Percentiles rank a stretch among this genome's conserved stretches.
phyloP scores from a whole-genome alignment of 345 rosid species.

The Populus pruinosa region DNA sequence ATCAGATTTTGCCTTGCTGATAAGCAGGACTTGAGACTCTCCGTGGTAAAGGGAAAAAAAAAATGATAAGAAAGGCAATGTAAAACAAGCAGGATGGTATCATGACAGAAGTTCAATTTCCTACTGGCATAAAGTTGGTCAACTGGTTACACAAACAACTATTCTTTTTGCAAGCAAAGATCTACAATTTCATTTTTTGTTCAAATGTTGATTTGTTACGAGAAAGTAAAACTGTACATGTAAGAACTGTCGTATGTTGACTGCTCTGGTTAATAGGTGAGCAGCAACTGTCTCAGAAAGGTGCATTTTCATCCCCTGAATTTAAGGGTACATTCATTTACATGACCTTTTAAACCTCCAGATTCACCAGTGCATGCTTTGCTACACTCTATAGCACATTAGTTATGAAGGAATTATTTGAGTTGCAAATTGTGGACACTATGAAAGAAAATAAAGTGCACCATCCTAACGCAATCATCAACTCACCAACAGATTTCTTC shows the following conservation, averaged over 20 bases:
- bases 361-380: neutral
- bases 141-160: no score
- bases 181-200: no score
- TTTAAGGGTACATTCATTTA: neutral
- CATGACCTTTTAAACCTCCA: neutral
- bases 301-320: neutral
- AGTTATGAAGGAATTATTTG: neutral
- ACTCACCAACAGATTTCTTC: conserved; percentile 2
- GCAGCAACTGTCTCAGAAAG: neutral
- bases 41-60: neutral
- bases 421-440: neutral
- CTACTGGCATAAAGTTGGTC: no score
- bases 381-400: neutral
- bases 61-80: neutral
- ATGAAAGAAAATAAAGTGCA: neutral
- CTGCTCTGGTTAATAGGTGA: neutral
- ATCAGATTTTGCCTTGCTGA: neutral
- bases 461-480: neutral
- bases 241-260: neutral
- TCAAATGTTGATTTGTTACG: neutral
- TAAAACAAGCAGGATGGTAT: neutral
- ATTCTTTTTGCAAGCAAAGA: no score
- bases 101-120: no score
- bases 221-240: neutral
- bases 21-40: neutral